phyloP scores from a whole-genome alignment of 352 stramenopile species.

The Nothophytophthora sp. region DNA sequence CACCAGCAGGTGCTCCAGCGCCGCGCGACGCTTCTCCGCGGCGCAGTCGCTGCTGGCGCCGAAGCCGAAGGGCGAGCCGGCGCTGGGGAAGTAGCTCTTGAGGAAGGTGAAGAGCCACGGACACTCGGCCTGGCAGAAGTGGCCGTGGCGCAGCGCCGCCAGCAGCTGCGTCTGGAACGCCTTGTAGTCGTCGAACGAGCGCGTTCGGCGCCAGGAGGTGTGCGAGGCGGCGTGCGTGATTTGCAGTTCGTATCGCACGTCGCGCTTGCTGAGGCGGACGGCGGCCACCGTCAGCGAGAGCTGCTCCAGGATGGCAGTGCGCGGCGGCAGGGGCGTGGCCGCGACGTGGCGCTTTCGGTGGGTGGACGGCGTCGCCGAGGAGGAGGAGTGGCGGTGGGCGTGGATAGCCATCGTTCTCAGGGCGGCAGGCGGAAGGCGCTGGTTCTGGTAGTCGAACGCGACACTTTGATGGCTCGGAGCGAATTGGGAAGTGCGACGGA shows the following conservation, averaged over 20 bases:
- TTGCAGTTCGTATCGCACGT: conserved; percentile 11
- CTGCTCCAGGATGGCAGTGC: conserved; percentile 11
- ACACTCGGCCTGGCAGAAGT: conserved; percentile 54
- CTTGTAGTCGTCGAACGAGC: conserved; percentile 36
- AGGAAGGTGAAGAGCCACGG: conserved; percentile 54
- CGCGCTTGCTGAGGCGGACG: conserved; percentile 13
- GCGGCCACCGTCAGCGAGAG: conserved; percentile 12
- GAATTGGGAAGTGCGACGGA: no score
- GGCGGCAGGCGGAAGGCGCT: no score
- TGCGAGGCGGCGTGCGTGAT: conserved; percentile 8
- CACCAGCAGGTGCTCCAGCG: conserved; percentile 25
- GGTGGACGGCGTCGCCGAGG: background rate
- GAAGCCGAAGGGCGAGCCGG: conserved; percentile 21
- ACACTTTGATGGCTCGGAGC: no score
- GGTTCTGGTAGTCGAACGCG: no score
- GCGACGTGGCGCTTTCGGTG: conserved; percentile 1
- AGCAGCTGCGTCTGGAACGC: conserved; percentile 35
- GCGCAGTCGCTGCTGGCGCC: conserved; percentile 22
- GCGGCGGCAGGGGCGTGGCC: background rate
- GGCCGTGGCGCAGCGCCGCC: conserved; percentile 25
- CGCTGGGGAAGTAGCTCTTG: conserved; percentile 42
- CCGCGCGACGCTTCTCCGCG: conserved; percentile 23
- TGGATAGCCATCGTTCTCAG: no score
- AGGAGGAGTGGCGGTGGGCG: conserved; percentile 2
- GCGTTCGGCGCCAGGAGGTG: conserved; percentile 4